phyloP scores from a whole-genome alignment of 2,329 filamentous ascomycete species.

The Stromatinia cepivora region DNA sequence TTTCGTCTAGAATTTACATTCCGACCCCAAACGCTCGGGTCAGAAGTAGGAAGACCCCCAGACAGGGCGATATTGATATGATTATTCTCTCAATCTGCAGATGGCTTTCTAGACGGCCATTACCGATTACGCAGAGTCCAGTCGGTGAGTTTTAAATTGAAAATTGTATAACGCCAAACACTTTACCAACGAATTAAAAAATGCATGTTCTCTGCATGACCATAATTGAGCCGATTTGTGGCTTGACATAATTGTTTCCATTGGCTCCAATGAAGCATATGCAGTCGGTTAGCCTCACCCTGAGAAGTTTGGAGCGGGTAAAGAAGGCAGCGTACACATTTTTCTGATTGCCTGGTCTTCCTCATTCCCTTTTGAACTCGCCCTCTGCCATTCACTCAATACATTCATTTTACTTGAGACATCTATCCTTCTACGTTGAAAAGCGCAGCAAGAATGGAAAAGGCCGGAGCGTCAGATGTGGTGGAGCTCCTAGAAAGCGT shows the following conservation, averaged over 20 bases:
- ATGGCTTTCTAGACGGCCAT: constrained; percentile 8
- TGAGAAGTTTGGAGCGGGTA: not conserved
- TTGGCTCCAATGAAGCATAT: constrained; percentile 5
- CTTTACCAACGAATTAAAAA: constrained; percentile 2
- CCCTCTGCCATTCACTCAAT: not conserved
- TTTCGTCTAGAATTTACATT: not conserved
- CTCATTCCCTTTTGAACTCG: not conserved
- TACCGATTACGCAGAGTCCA: not conserved
- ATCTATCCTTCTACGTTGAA: not conserved
- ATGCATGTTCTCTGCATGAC: not conserved
- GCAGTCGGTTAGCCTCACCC: constrained; percentile 15
- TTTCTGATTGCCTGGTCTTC: not conserved
- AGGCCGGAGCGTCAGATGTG: constrained; percentile 9
- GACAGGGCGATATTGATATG: not conserved
- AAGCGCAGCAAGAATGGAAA: constrained; percentile 26
- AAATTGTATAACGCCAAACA: constrained; percentile 9
- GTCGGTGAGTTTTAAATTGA: constrained; percentile 22
- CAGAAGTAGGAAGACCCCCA: not conserved
- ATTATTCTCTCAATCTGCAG: not conserved
- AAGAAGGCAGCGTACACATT: not conserved
- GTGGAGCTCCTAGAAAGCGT: constrained; percentile 22
- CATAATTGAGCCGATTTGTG: not conserved
- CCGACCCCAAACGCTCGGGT: not conserved
- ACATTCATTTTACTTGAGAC: not conserved
- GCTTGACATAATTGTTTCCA: not conserved